Evolutionary conservation across 2,329 filamentous ascomycete genomes (phyloP).

Genomic region (Graphium sp.): DNA sequence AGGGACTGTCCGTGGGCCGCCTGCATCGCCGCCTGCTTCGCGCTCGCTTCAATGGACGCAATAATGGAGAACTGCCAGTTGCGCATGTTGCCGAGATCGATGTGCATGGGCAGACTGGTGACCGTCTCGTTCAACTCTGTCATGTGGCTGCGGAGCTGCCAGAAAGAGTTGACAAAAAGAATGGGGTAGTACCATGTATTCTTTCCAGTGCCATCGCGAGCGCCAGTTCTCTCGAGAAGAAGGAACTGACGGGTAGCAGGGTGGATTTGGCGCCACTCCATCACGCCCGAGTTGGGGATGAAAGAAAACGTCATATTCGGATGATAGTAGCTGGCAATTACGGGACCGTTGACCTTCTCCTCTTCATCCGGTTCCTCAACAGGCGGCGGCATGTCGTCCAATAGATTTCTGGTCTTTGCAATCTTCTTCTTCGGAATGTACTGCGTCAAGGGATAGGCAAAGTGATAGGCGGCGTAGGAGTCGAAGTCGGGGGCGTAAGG

Average conservation of each 20-base stretch:
- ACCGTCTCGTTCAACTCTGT: constrained; percentile 81
- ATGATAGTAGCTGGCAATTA: constrained; percentile 75
- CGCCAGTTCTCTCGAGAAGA: constrained; percentile 61
- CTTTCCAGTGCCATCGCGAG: constrained; percentile 67
- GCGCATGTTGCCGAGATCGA: constrained; percentile 65
- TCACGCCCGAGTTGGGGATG: constrained; percentile 60
- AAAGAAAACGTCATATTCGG: constrained; percentile 85
- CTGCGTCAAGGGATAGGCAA: constrained; percentile 71
- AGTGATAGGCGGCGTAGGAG: constrained; percentile 61
- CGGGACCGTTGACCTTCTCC: constrained; percentile 40
- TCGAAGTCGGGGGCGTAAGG: constrained; percentile 59
- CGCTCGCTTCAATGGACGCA: constrained; percentile 70
- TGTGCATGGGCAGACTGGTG: constrained; percentile 61
- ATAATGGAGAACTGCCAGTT: constrained; percentile 85
- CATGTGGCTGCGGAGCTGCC: constrained; percentile 90
- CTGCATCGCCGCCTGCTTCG: constrained; percentile 66
- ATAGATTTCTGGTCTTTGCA: constrained; percentile 71
- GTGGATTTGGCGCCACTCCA: constrained; percentile 49
- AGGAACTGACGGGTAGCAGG: constrained; percentile 65
- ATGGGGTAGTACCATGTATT: constrained; percentile 91
- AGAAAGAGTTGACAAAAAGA: constrained; percentile 89
- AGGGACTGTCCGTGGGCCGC: constrained; percentile 57
- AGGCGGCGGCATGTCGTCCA: constrained; percentile 31
- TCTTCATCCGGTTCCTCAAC: constrained; percentile 31
- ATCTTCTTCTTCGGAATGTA: constrained; percentile 85